These are phyloP conservation scores for Helicocarpus griseus DNA, from an alignment of 2,329 filamentous ascomycete genomes.

Conservation along the genomic window DNA sequence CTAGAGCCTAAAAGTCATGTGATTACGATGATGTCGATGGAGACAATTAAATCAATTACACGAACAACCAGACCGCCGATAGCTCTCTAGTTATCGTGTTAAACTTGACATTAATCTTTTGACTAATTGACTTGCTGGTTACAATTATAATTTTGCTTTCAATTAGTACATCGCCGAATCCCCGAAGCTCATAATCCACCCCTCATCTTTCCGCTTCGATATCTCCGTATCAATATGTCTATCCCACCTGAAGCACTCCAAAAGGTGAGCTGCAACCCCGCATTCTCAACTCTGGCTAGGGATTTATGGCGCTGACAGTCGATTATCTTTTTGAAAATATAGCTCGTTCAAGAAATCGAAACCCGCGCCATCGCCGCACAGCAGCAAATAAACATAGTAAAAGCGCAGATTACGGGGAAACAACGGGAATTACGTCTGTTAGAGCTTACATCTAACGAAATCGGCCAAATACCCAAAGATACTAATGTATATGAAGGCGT, in stretches of 20 bases:
- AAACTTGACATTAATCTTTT: background rate
- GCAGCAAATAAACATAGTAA: conserved; percentile 82
- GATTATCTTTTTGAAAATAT: conserved; percentile 2
- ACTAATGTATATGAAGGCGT: conserved; percentile 89
- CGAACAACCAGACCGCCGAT: background rate
- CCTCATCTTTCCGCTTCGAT: background rate
- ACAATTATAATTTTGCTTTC: background rate
- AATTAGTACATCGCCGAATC: background rate
- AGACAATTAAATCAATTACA: background rate
- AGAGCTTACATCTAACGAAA: conserved; percentile 75
- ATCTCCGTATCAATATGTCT: conserved; percentile 53
- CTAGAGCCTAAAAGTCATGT: background rate
- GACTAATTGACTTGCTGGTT: background rate
- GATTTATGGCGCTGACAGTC: background rate
- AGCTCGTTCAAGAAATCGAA: conserved; percentile 93
- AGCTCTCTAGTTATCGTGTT: background rate
- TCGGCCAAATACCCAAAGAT: conserved; percentile 62
- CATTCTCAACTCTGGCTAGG: background rate
- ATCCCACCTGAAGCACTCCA: conserved; percentile 90
- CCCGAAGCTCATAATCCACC: background rate
- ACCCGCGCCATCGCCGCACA: conserved; percentile 77
- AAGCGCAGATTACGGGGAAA: conserved; percentile 73
- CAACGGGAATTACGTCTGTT: conserved; percentile 82
- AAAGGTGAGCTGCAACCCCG: conserved; percentile 53
- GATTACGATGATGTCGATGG: background rate